These are phyloP conservation scores for Scleromitrula shiraiana DNA, from an alignment of 2,329 filamentous ascomycete genomes.

Conservation along the genomic window DNA sequence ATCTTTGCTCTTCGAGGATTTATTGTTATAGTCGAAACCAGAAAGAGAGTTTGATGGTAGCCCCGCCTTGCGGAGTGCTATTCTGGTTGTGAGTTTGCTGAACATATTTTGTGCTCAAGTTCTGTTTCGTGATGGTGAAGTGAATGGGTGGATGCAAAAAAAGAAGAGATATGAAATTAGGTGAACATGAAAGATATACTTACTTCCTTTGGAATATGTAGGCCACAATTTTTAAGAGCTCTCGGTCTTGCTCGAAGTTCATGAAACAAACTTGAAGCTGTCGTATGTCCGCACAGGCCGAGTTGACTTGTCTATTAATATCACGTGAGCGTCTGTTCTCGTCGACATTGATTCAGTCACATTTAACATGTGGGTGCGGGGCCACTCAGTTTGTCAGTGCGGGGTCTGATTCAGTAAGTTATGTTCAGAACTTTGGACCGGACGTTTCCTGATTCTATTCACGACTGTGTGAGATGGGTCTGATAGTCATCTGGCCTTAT, in stretches of 20 bases:
- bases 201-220: not conserved
- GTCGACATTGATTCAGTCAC: too few relatives aligned
- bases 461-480: too few relatives aligned
- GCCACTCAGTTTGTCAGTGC: too few relatives aligned
- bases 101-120: constrained; percentile 25
- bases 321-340: not conserved
- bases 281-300: constrained; percentile 5
- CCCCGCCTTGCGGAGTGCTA: constrained; percentile 28
- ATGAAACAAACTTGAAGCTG: constrained; percentile 8
- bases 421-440: too few relatives aligned
- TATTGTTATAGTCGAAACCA: constrained; percentile 10
- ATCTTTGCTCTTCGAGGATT: constrained; percentile 10
- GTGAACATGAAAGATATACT: not conserved
- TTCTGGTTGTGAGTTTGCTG: constrained; percentile 26
- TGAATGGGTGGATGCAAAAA: not conserved
- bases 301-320: not conserved
- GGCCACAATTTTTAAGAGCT: not conserved
- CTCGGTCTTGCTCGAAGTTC: not conserved
- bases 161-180: not conserved
- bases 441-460: too few relatives aligned
- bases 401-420: too few relatives aligned
- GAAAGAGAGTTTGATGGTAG: constrained; percentile 23
- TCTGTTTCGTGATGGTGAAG: not conserved
- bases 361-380: too few relatives aligned
- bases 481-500: too few relatives aligned